Evolutionary conservation across 169 alveolate genomes (phyloP).

Genomic region (Plasmodium vinckei): DNA sequence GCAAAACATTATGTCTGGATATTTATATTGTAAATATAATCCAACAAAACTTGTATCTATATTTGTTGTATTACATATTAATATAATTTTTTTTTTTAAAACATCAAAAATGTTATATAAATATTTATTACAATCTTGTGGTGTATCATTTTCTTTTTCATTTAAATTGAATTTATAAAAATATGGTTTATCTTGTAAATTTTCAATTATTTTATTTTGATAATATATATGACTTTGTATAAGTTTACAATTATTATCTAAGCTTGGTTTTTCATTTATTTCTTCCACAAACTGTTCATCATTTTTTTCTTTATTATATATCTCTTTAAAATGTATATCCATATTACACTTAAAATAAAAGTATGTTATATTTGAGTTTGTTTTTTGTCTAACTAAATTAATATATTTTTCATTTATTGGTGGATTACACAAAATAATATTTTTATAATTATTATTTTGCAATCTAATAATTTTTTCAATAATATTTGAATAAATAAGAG

Average conservation of each 20-base stretch:
- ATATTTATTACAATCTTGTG: background rate
- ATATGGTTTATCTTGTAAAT: background rate
- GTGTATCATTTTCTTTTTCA: background rate
- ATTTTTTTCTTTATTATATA: background rate
- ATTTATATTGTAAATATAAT: conserved; percentile 51
- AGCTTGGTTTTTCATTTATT: background rate
- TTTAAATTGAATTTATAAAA: conserved; percentile 22
- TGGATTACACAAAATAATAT: conserved; percentile 47
- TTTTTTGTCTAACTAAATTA: conserved; percentile 9
- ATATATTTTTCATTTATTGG: conserved; percentile 13
- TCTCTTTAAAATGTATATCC: background rate
- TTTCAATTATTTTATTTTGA: background rate
- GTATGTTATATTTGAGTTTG: conserved; percentile 2
- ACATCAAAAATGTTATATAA: conserved; percentile 15
- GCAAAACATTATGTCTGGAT: conserved; percentile 27
- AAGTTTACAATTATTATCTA: background rate
- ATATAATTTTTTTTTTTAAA: conserved; percentile 29
- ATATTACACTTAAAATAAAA: conserved; percentile 25
- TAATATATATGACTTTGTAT: no score
- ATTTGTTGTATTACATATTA: conserved; percentile 42
- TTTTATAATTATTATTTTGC: conserved; percentile 18
- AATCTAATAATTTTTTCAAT: conserved; percentile 27
- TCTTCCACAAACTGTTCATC: background rate
- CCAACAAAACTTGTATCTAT: conserved; percentile 44
- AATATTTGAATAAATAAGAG: conserved; percentile 13